phyloP scores from a whole-genome alignment of 768 basidiomycete species.

The Lactarius sanguifluus region DNA sequence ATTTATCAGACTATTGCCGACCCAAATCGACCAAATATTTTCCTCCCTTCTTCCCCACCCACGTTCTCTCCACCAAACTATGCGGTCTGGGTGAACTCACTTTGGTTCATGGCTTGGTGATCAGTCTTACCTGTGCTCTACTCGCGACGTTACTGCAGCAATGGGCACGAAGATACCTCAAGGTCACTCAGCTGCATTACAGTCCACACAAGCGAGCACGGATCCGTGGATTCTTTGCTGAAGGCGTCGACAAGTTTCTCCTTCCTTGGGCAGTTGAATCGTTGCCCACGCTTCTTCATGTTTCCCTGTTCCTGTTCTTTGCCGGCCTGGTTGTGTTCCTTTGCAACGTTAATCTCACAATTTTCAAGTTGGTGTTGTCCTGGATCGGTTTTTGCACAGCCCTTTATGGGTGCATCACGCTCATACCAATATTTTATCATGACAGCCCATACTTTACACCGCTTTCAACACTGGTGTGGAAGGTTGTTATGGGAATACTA shows the following conservation, averaged over 20 bases:
- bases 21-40: not conserved
- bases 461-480: not conserved
- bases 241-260: not conserved
- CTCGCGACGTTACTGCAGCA: constrained; percentile 14
- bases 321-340: not conserved
- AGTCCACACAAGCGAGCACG: not conserved
- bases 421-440: not conserved
- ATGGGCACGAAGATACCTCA: constrained; percentile 13
- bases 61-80: not conserved
- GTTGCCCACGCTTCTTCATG: not conserved
- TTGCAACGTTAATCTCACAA: not conserved
- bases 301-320: constrained; percentile 2
- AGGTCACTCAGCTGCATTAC: not conserved
- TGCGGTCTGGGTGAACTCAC: constrained; percentile 15
- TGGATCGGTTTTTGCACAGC: not conserved
- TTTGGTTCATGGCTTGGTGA: constrained; percentile 17
- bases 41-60: not conserved
- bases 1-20: not conserved
- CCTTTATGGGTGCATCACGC: not conserved
- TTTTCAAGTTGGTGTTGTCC: not conserved
- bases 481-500: not conserved
- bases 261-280: constrained; percentile 1
- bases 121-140: constrained; percentile 7
- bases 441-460: not conserved
- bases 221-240: constrained; percentile 3